These are phyloP conservation scores for Cucumis variabilis DNA, from an alignment of 331 rosid species.

Conservation along the genomic window DNA sequence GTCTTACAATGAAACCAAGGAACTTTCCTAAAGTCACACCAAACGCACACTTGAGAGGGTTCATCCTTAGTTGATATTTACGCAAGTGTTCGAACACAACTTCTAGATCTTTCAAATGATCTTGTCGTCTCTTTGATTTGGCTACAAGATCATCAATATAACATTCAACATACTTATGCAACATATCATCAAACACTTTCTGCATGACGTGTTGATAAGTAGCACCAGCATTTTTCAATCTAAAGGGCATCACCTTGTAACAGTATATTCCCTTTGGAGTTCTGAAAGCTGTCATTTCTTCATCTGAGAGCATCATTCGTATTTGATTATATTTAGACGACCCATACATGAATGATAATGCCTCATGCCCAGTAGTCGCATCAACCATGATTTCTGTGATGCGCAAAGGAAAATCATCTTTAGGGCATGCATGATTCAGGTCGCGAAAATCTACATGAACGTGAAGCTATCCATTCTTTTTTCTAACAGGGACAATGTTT, in stretches of 20 bases:
- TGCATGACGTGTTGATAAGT: not conserved
- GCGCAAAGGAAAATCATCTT: not conserved
- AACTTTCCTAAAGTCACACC: too few relatives aligned
- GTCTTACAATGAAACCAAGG: too few relatives aligned
- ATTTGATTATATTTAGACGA: not conserved
- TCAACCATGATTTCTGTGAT: not conserved
- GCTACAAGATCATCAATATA: too few relatives aligned
- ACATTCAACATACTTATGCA: too few relatives aligned
- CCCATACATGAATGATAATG: not conserved
- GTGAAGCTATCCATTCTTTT: not conserved
- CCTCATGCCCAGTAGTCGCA: not conserved
- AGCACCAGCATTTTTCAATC: not conserved
- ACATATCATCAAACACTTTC: not conserved
- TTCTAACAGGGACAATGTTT: too few relatives aligned
- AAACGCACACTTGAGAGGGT: too few relatives aligned
- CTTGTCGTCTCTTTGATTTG: too few relatives aligned
- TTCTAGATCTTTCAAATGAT: too few relatives aligned
- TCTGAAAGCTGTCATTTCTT: not conserved
- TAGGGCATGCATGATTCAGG: not conserved
- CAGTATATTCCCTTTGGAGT: not conserved
- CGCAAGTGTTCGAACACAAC: too few relatives aligned
- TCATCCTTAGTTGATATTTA: too few relatives aligned
- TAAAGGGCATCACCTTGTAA: too few relatives aligned
- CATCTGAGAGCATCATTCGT: not conserved
- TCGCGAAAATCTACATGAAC: too few relatives aligned